Percentiles rank a stretch among this genome's conserved stretches.
Evolutionary conservation across 805 yeast genomes (phyloP).

Genomic region (Sugiyamaella valdiviana): DNA sequence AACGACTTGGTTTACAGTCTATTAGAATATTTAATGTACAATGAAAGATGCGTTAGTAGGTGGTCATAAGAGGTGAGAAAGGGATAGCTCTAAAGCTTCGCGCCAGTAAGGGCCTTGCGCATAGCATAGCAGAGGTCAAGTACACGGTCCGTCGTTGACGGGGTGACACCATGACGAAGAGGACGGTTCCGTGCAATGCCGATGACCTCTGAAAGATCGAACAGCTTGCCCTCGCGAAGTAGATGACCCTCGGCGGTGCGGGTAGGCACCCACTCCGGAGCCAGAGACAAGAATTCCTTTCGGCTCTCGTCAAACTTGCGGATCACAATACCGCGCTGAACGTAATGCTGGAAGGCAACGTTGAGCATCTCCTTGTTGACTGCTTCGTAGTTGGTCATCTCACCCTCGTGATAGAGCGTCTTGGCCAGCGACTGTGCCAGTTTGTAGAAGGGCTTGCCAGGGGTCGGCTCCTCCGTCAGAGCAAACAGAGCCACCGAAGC

Average conservation of each 20-base stretch:
- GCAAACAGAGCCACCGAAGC: constrained; percentile 33
- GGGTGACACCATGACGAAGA: constrained; percentile 26
- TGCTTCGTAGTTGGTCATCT: constrained; percentile 36
- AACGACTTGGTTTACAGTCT: not conserved
- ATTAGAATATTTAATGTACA: not conserved
- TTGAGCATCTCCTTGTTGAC: constrained; percentile 37
- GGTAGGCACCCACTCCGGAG: constrained; percentile 23
- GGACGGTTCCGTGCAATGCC: constrained; percentile 34
- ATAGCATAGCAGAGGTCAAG: constrained; percentile 11
- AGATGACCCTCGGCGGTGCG: constrained; percentile 13
- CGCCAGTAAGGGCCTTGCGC: not conserved
- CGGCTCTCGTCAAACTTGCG: constrained; percentile 20
- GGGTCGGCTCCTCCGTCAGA: constrained; percentile 22
- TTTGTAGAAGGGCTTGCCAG: constrained; percentile 29
- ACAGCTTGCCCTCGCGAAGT: constrained; percentile 28
- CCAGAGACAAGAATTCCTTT: constrained; percentile 19
- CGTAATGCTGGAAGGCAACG: constrained; percentile 33
- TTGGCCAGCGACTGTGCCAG: constrained; percentile 36
- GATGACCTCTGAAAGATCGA: constrained; percentile 30
- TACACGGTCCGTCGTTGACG: constrained; percentile 19
- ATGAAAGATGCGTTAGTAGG: not conserved
- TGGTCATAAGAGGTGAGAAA: not conserved
- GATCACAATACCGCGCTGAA: constrained; percentile 29
- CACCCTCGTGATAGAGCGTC: constrained; percentile 39
- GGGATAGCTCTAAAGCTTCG: not conserved